Conservation (phyloP, 805 yeast species). For the Spathaspora passalidarum region DNA sequence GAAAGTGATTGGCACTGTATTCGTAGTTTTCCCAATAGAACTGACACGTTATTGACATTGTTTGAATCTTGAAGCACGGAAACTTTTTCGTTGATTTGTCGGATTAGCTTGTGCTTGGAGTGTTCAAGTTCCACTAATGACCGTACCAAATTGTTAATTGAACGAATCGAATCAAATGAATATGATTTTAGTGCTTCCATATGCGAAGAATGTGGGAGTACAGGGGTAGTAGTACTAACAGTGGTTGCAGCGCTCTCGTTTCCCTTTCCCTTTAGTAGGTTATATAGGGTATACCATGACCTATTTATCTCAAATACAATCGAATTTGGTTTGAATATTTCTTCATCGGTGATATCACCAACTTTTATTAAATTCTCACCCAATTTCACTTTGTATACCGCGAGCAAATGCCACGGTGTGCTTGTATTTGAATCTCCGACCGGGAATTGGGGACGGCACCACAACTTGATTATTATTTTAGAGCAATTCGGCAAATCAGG, state of each 20-base stretch:
- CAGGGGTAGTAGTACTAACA: not conserved
- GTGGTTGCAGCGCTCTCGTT: not conserved
- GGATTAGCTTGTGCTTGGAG: slow-evolving; percentile 20
- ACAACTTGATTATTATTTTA: slow-evolving; percentile 17
- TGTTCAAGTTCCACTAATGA: slow-evolving; percentile 27
- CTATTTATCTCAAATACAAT: slow-evolving; percentile 18
- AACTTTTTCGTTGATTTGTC: slow-evolving; percentile 17
- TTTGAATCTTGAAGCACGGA: not conserved
- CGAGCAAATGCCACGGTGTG: slow-evolving; percentile 19
- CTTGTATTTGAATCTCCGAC: not conserved
- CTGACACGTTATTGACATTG: not conserved
- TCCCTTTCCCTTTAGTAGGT: slow-evolving; percentile 1
- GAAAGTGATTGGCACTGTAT: slow-evolving; percentile 11
- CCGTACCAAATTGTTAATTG: slow-evolving; percentile 20
- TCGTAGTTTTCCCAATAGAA: slow-evolving; percentile 6
- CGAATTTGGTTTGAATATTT: slow-evolving; percentile 18
- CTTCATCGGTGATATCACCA: slow-evolving; percentile 4
- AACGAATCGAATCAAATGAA: slow-evolving; percentile 27
- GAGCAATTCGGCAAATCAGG: slow-evolving; percentile 16
- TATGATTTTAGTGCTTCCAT: slow-evolving; percentile 16
- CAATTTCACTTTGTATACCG: slow-evolving; percentile 16
- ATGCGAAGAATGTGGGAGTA: not conserved
- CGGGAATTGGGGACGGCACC: slow-evolving; percentile 13
- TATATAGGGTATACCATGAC: slow-evolving; percentile 16
- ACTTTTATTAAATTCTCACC: slow-evolving; percentile 10